Evolutionary conservation across 2,329 filamentous ascomycete genomes (phyloP).

Genomic region (Cladophialophora immunda): DNA sequence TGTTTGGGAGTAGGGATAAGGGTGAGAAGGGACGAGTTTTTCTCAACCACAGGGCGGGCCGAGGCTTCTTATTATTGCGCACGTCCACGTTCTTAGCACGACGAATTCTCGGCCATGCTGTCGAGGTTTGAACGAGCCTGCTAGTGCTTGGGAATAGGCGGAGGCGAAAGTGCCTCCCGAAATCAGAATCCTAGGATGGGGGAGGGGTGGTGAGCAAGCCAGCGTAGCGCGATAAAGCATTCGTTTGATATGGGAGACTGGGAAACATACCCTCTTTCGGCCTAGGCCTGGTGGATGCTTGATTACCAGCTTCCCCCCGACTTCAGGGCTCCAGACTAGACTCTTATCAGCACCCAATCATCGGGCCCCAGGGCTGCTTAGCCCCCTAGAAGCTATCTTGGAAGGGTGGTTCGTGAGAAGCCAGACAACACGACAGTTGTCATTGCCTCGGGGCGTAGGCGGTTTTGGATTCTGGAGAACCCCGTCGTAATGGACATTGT

Average conservation of each 20-base stretch:
- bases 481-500: background rate
- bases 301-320: constrained; percentile 12
- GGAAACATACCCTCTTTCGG: constrained; percentile 13
- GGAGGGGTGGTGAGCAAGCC: constrained; percentile 12
- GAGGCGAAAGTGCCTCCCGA: constrained; percentile 4
- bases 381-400: constrained; percentile 6
- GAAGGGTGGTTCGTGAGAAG: background rate
- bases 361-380: background rate
- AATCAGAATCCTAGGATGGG: constrained; percentile 6
- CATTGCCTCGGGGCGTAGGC: constrained; percentile 1
- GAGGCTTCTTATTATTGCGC: background rate
- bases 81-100: background rate
- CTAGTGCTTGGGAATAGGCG: constrained; percentile 6
- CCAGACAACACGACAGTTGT: constrained; percentile 7
- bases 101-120: constrained; percentile 10
- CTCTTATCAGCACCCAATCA: constrained; percentile 24
- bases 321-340: background rate
- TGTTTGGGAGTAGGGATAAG: background rate
- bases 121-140: background rate
- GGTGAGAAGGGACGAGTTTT: background rate
- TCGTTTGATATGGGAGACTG: constrained; percentile 14
- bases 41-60: background rate
- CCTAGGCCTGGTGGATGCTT: constrained; percentile 8
- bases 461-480: constrained; percentile 1
- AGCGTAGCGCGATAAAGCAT: constrained; percentile 14